Evolutionary conservation across 441 rosid genomes (phyloP).

Genomic region (Raphanus hybrid): DNA sequence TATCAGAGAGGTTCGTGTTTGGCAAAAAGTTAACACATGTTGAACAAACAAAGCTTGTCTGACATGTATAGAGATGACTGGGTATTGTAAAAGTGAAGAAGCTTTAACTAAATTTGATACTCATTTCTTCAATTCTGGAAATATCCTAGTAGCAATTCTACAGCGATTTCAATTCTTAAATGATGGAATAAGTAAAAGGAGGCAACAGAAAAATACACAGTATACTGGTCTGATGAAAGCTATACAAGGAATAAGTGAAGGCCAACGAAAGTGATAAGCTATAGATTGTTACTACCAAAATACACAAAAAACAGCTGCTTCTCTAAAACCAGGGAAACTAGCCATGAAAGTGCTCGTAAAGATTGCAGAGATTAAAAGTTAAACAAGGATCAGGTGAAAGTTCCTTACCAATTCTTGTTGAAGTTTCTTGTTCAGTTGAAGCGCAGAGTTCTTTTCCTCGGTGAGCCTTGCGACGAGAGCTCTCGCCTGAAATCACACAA

Average conservation of each 20-base stretch:
- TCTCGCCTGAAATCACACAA: constrained; percentile 56
- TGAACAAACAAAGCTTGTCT: background rate
- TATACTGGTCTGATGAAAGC: background rate
- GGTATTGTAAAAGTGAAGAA: background rate
- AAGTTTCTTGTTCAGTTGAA: constrained; percentile 66
- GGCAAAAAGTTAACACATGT: background rate
- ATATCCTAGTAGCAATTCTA: background rate
- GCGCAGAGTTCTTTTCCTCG: constrained; percentile 63
- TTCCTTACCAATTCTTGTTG: constrained; percentile 79
- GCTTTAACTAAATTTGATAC: background rate
- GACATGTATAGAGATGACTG: background rate
- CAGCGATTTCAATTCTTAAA: background rate
- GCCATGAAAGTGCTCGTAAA: background rate
- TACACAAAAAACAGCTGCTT: background rate
- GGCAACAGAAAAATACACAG: background rate
- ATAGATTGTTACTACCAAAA: background rate
- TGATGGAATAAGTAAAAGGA: background rate
- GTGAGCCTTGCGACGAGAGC: constrained; percentile 65
- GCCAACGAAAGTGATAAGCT: background rate
- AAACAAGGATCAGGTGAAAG: constrained; percentile 9
- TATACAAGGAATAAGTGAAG: background rate
- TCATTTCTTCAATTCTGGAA: background rate
- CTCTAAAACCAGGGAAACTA: constrained; percentile 1
- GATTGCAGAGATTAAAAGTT: constrained; percentile 3
- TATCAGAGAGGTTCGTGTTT: constrained; percentile 9